Conservation (phyloP, 2,329 filamentous ascomycete genomes). For the Colletotrichum sp. region DNA sequence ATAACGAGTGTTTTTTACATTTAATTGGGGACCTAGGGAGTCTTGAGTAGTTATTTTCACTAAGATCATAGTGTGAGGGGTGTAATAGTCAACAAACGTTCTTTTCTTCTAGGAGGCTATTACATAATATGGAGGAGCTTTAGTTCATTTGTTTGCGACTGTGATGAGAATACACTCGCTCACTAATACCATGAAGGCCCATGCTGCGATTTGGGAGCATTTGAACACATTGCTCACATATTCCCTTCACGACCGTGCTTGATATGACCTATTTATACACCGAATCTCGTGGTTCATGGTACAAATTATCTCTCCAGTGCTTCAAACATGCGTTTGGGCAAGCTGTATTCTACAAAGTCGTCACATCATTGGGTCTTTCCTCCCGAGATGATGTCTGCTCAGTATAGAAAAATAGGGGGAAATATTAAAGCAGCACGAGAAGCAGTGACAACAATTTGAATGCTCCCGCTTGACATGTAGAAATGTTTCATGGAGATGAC, state of each 20-base stretch:
- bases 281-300: neutral
- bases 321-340: neutral
- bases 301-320: neutral
- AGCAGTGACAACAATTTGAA: neutral
- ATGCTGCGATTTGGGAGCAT: neutral
- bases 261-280: rapidly evolving
- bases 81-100: rapidly evolving
- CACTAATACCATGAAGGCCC: neutral
- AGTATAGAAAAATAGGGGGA: neutral
- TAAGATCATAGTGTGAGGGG: neutral
- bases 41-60: neutral
- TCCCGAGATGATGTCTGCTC: neutral
- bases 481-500: neutral
- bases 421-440: neutral
- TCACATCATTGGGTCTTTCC: neutral
- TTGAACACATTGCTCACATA: neutral
- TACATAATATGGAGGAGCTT: neutral
- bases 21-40: neutral
- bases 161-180: rapidly evolving
- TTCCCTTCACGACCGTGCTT: neutral
- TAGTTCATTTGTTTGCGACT: neutral
- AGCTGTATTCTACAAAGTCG: neutral
- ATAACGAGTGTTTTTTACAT: neutral
- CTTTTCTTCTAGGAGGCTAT: neutral
- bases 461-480: neutral